phyloP scores from a whole-genome alignment of 2,329 filamentous ascomycete genomes.

The Chaetomium sp. region DNA sequence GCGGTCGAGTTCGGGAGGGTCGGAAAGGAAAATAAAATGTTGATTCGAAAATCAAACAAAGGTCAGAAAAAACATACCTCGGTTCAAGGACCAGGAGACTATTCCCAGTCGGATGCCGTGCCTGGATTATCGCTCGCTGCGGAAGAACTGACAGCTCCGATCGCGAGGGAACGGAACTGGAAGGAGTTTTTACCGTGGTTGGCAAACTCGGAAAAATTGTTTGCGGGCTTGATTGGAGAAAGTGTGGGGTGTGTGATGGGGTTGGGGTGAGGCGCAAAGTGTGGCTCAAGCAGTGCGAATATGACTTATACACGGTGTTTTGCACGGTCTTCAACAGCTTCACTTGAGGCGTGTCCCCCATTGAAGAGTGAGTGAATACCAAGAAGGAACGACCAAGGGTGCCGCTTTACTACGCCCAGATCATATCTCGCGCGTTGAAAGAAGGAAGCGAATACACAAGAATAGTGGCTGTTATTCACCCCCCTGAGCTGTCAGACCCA shows the following conservation, averaged over 20 bases:
- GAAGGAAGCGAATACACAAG: too few relatives aligned
- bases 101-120: conserved; percentile 23
- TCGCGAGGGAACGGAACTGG: conserved; percentile 17
- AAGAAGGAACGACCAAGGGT: too few relatives aligned
- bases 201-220: conserved; percentile 14
- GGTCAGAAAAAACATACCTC: conserved; percentile 22
- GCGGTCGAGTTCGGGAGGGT: too few relatives aligned
- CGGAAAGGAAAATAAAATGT: too few relatives aligned
- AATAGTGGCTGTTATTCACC: too few relatives aligned
- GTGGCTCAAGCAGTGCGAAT: background rate
- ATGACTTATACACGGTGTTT: background rate
- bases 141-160: conserved; percentile 27
- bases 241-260: background rate
- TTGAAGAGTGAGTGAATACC: too few relatives aligned
- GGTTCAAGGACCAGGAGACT: conserved; percentile 17
- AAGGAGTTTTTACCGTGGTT: conserved; percentile 25
- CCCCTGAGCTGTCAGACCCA: too few relatives aligned
- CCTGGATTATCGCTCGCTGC: conserved; percentile 22
- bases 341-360: too few relatives aligned
- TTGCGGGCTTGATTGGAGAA: background rate
- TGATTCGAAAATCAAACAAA: background rate
- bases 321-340: background rate
- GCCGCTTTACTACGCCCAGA: too few relatives aligned
- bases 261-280: background rate
- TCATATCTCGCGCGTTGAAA: too few relatives aligned